phyloP scores from a whole-genome alignment of 331 rosid species.

The Pyracantha coccinea region DNA sequence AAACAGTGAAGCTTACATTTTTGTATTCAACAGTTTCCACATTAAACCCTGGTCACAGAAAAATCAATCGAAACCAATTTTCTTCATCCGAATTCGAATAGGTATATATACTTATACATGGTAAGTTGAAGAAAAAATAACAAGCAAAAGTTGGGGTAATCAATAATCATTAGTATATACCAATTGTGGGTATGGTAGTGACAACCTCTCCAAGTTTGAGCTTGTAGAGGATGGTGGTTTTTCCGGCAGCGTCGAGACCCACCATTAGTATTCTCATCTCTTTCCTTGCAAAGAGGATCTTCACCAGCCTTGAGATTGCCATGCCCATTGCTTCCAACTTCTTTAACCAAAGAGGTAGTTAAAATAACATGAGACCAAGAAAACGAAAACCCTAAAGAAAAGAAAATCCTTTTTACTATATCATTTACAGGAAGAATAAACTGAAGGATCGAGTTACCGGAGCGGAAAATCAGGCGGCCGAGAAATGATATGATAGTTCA shows the following conservation, averaged over 20 bases:
- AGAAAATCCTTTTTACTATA: not conserved
- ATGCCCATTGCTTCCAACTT: constrained; percentile 49
- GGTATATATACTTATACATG: not conserved
- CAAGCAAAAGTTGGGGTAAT: not conserved
- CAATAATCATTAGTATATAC: constrained; percentile 17
- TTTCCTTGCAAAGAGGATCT: constrained; percentile 61
- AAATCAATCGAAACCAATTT: not conserved
- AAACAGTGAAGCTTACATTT: constrained; percentile 79
- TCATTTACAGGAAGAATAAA: not conserved
- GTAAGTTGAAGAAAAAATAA: not conserved
- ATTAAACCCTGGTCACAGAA: constrained; percentile 56
- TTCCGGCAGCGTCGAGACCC: no score
- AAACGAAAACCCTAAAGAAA: not conserved
- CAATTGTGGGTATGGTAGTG: constrained; percentile 34
- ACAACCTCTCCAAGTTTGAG: no score
- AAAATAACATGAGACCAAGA: not conserved
- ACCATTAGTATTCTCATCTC: constrained; percentile 22
- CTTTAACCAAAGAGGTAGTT: not conserved
- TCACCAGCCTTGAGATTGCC: constrained; percentile 57
- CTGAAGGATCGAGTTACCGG: constrained; percentile 14
- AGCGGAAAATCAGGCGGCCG: not conserved
- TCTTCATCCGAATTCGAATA: not conserved
- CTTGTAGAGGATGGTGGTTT: no score
- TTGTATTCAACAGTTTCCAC: constrained; percentile 92
- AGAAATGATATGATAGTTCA: not conserved